phyloP scores from a whole-genome alignment of 306 rosid genomes.

The Medicago lupulina region DNA sequence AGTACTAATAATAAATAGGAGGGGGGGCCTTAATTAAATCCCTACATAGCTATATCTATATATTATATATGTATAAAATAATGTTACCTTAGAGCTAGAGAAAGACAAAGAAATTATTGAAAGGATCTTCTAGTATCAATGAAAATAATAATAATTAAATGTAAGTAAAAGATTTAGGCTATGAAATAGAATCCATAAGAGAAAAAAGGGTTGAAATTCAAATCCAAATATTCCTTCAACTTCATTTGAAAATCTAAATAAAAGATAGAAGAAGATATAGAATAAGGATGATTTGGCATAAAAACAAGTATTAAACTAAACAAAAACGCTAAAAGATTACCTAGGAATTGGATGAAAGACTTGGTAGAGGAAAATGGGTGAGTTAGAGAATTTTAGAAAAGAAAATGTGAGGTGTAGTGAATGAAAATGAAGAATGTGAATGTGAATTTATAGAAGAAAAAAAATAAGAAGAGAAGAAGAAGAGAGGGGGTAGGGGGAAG shows the following conservation, averaged over 20 bases:
- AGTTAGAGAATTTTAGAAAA: conserved; percentile 16
- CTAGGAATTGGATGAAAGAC: conserved; percentile 45
- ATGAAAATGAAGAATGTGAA: conserved; percentile 43
- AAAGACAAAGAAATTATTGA: conserved; percentile 47
- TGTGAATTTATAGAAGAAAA: conserved; percentile 76
- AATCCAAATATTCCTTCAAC: neutral
- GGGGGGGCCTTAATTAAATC: neutral
- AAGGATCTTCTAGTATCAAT: neutral
- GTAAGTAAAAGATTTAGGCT: conserved; percentile 17
- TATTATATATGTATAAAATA: conserved; percentile 2
- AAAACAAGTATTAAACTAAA: too few species aligned
- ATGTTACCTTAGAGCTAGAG: conserved; percentile 40
- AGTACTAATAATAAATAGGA: conserved; percentile 2
- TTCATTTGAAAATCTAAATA: conserved; percentile 15
- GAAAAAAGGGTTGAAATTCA: conserved; percentile 42
- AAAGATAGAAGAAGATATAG: neutral
- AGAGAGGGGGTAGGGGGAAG: conserved; percentile 35
- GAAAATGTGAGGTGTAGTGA: conserved; percentile 54
- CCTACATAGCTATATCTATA: neutral
- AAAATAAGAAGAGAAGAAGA: neutral
- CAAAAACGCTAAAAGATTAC: conserved; percentile 52
- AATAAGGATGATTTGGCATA: too few species aligned
- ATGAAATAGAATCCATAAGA: conserved; percentile 57
- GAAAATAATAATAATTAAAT: conserved; percentile 30
- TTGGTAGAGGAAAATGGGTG: conserved; percentile 6